A percentile compares a stretch with the other conserved stretches of the same genome.
These are phyloP conservation scores for Saccharomyces hybrid DNA, from an alignment of 1,139 yeast species.

Conservation along the genomic window DNA sequence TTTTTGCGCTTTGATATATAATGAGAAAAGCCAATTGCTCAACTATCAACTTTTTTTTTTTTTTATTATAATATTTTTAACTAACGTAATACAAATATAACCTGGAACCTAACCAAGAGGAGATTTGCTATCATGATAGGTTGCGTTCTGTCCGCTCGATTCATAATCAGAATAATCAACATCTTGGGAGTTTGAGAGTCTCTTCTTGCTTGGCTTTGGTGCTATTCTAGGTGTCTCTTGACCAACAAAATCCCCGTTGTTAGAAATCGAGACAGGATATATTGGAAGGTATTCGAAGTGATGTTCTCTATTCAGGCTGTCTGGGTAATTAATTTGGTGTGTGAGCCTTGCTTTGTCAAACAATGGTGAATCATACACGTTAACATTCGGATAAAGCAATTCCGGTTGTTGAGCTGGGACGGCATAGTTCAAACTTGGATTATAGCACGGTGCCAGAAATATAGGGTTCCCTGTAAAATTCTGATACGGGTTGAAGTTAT, in stretches of 20 bases:
- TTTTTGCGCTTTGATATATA: constrained; percentile 8
- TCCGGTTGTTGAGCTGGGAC: not conserved
- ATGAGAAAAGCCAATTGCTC: not conserved
- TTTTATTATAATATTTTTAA: not conserved
- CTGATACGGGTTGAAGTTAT: constrained; percentile 4
- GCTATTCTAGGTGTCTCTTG: not conserved
- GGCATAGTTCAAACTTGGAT: constrained; percentile 9
- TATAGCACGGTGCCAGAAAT: constrained; percentile 1
- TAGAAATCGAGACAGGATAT: not conserved
- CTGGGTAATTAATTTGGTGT: not conserved
- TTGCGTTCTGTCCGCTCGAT: not conserved
- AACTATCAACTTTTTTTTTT: not conserved
- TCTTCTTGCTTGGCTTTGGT: not conserved
- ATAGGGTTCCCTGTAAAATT: not conserved
- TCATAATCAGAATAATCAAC: not conserved
- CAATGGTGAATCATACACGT: not conserved
- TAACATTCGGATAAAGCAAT: not conserved
- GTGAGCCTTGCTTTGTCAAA: not conserved
- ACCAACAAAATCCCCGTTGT: not conserved
- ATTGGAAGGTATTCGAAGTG: not conserved
- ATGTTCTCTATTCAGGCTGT: not conserved
- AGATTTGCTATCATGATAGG: not conserved
- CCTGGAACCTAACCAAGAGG: not conserved
- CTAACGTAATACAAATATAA: not conserved
- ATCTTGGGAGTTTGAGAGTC: not conserved